Evolutionary conservation across 768 basidiomycete species (phyloP).

Genomic region (Lactarius deliciosus): DNA sequence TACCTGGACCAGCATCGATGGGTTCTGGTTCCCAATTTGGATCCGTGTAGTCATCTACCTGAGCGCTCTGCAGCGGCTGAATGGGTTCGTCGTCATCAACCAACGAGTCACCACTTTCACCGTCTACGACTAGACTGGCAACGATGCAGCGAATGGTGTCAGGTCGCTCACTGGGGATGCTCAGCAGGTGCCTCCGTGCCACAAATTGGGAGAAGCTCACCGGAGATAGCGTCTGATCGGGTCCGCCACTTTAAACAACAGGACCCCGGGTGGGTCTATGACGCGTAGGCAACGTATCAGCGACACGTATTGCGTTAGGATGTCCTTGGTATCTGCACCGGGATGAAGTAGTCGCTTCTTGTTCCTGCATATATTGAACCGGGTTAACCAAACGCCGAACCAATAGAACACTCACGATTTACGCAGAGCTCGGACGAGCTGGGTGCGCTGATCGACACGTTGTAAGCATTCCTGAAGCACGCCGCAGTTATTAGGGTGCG

Average conservation of each 20-base stretch:
- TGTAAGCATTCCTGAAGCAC: conserved; percentile 65
- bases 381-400: conserved; percentile 6
- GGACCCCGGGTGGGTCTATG: conserved; percentile 88
- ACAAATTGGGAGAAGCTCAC: conserved; percentile 39
- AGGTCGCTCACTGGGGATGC: conserved; percentile 58
- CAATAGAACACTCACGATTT: conserved; percentile 57
- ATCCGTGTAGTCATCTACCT: conserved; percentile 86
- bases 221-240: conserved; percentile 88
- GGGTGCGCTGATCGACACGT: conserved; percentile 75
- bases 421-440: conserved; percentile 74
- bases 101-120: conserved; percentile 75
- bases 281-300: conserved; percentile 89
- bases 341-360: conserved; percentile 89
- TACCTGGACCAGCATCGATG: conserved; percentile 93
- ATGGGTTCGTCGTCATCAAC: conserved; percentile 84
- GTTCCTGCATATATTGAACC: conserved; percentile 50
- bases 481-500: conserved; percentile 9
- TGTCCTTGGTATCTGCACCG: conserved; percentile 91
- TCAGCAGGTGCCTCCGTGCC: conserved; percentile 2
- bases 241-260: conserved; percentile 91
- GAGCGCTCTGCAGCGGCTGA: conserved; percentile 68
- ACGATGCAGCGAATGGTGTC: conserved; percentile 96
- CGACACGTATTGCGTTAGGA: conserved; percentile 85
- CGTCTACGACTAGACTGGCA: conserved; percentile 83
- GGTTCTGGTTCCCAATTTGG: conserved; percentile 96